Base-by-base conservation (phyloP, 2,329 filamentous ascomycete species). In the Bertia moriformis region DNA sequence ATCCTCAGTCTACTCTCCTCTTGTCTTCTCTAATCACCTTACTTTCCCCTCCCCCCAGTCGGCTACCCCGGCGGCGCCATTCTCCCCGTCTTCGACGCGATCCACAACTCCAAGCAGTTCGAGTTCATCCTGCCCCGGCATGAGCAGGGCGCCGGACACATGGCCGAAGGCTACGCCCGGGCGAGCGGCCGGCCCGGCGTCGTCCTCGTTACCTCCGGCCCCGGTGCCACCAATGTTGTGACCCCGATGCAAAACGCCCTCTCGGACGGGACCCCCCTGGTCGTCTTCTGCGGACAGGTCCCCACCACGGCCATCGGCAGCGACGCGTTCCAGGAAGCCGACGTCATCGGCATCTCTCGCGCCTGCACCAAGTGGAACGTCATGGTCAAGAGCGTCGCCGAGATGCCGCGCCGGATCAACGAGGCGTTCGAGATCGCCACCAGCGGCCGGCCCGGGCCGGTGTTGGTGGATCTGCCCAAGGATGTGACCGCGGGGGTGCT, bases 321-420 rank as follows among this genome's bases (percentile, higher is more conserved):
- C 45, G 89, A 96, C 57, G 86, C 87, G 41, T 96, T 96, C 71
- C 91, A 98, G 59, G 91, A 96, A 63, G 88, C 87, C 42, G 91
- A 98, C 54, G 79, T 93, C 24, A 69, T 95, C 42, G 89, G 89
- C 49, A 95, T 98, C 58, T 93, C 86, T 20, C 75, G 89, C 52
- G 79, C 88, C 15, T 95, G 88, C 70, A 95, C 88, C 49, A 96
- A 96, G 67, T 98, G 91, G 91, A 96, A 96, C 52, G 86, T 93
- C 43, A 93, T 96, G 87, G 86, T 95, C 38, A 95, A 93, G 72
- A 89, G 81, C 58, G 78, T 94, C 40, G 87, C 85, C 38, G 91
- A 98, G 62, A 69, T 98, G 41, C 91, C 91, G 38, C 77, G 84
- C 51, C 76, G 89, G 47, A 96, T 96, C 55, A 94, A 95, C 59